Conservation (phyloP, 805 yeast genomes). For the Candida succiphila region DNA sequence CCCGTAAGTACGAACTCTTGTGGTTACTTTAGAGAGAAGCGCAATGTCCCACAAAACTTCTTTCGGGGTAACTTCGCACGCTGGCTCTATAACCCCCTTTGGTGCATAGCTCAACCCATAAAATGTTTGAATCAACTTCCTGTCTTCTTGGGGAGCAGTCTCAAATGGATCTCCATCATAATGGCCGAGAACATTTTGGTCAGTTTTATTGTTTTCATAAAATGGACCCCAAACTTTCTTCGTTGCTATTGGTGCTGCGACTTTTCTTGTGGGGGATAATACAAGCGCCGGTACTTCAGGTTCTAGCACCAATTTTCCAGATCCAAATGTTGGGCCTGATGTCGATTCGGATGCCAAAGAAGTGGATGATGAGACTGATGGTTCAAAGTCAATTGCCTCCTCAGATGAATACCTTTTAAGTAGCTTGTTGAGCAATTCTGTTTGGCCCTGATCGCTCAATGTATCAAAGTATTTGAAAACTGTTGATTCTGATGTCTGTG, state of each 20-base stretch:
- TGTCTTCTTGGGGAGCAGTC: constrained; percentile 8
- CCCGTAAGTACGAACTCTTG: constrained; percentile 47
- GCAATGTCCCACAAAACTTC: constrained; percentile 50
- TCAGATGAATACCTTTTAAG: neutral
- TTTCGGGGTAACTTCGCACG: constrained; percentile 37
- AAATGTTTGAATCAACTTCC: constrained; percentile 27
- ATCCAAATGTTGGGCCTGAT: too few species aligned
- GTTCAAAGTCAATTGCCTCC: neutral
- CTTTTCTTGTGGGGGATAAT: too few species aligned
- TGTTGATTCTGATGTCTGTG: neutral
- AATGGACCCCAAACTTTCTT: neutral
- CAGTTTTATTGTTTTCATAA: neutral
- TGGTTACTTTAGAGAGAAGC: constrained; percentile 46
- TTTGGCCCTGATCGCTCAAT: neutral
- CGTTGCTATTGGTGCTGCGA: too few species aligned
- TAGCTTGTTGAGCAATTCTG: neutral
- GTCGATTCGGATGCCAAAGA: neutral
- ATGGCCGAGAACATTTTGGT: neutral
- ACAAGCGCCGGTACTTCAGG: too few species aligned
- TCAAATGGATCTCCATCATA: neutral
- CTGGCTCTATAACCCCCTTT: constrained; percentile 34
- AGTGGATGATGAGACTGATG: neutral
- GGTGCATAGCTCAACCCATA: constrained; percentile 59
- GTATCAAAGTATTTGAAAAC: too few species aligned
- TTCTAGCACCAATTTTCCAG: too few species aligned